Base-by-base conservation (phyloP, 805 yeast species). In the Saccharomyces mikatae region DNA sequence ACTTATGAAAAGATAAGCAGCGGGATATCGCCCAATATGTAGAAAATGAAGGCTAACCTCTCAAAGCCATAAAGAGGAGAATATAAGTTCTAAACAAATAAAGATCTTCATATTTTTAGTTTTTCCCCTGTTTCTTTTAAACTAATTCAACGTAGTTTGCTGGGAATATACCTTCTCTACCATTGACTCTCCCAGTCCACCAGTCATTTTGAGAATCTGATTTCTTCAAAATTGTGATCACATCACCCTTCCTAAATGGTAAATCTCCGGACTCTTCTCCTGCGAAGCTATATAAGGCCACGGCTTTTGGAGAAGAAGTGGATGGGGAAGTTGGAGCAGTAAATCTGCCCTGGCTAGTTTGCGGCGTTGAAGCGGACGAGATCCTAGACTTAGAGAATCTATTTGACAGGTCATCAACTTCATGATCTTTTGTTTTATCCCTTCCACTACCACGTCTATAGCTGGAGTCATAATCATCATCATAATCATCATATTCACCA, bases 111-210 rank as follows among this genome's bases (percentile, higher is more conserved):
- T 36, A 17, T 21, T 36, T 22, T 36, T 10, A 8, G 17, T 10
- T 17, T 22, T 21, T 9, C 44, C 21, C 8, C 41, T 2, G 6
- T 6, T 21, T 21, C 9, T 9, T 28, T 62, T 55, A 74, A 11
- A 74, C 77, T 63, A 91, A 71, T 67, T 91, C 96, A 47, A 92
- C 97, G 68, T 92, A 92, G 69, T 92, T 92, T 2, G 99, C 99
- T n/a, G 99, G 99, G 79, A 92, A 92, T 26, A 94, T 92, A 52
- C 99, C 99, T 65, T 89, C 89, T 57, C 74, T 74, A 11, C 95
- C 94, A 60, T 87, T 87, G 54, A 83, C 76, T 69, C 87, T 83
- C 41, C 99, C 99, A 0, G 97, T 90, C 99, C 99, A 92, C 99
- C 99, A 92, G 69, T 94, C 98, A 69, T 92, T 96, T 49, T 83